These are phyloP conservation scores for Agarophyton chilense DNA, from an alignment of 23 red algal species.

Conservation along the genomic window DNA sequence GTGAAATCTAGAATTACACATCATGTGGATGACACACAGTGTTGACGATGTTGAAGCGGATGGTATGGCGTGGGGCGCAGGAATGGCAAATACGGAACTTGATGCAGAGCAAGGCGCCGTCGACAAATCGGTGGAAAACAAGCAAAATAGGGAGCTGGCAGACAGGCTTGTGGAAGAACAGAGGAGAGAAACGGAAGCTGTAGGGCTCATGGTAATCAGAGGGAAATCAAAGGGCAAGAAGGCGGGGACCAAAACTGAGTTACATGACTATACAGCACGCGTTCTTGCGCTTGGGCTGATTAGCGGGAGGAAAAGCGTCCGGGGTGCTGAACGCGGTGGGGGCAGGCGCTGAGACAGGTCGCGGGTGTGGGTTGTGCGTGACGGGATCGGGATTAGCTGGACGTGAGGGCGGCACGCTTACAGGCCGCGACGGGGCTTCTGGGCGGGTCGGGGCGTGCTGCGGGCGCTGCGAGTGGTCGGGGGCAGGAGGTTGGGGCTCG, in stretches of 20 bases:
- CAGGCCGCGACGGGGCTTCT: not conserved
- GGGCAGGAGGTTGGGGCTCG: not conserved
- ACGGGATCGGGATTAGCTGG: not conserved
- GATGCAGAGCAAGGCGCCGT: not conserved
- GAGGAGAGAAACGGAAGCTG: not conserved
- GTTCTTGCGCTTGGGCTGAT: conserved; percentile 49
- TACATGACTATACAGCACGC: conserved; percentile 77
- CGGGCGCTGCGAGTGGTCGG: not conserved
- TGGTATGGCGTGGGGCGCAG: not conserved
- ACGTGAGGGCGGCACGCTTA: conserved; percentile 1
- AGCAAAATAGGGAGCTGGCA: not conserved
- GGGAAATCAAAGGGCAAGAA: not conserved
- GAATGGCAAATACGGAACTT: not conserved
- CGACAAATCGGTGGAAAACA: not conserved
- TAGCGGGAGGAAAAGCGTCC: not conserved
- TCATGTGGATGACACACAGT: not conserved
- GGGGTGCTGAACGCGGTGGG: not conserved
- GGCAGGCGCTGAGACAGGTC: conserved; percentile 16
- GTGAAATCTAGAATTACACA: not conserved
- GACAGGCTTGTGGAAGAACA: not conserved
- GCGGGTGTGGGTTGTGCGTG: conserved; percentile 13
- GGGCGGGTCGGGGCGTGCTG: not conserved
- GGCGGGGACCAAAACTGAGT: conserved; percentile 33
- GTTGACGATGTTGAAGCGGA: not conserved
- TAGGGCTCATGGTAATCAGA: not conserved